Evolutionary conservation across 208 protist genomes (phyloP).

Genomic region (Trypanosoma platydactyli): DNA sequence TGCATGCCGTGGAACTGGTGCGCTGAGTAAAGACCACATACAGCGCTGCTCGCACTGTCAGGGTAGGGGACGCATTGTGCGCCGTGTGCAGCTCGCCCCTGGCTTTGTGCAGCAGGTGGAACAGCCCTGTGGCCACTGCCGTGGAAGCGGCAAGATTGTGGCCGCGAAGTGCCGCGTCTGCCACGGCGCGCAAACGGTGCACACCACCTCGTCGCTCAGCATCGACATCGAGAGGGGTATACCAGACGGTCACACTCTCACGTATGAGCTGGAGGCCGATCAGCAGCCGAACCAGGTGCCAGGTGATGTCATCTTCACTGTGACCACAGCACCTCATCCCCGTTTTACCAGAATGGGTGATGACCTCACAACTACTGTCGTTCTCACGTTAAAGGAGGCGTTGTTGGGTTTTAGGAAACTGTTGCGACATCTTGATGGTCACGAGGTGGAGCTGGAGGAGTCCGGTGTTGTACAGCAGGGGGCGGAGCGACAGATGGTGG

Average conservation of each 20-base stretch:
- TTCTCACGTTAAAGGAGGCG: constrained; percentile 72
- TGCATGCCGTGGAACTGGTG: constrained; percentile 47
- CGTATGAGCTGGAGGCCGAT: constrained; percentile 54
- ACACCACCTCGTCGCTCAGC: constrained; percentile 31
- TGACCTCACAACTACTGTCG: constrained; percentile 54
- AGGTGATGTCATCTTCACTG: constrained; percentile 55
- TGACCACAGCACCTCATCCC: constrained; percentile 41
- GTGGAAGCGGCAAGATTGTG: constrained; percentile 64
- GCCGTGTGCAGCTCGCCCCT: constrained; percentile 39
- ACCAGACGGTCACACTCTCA: constrained; percentile 43
- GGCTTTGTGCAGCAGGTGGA: constrained; percentile 56
- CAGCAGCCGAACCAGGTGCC: constrained; percentile 53
- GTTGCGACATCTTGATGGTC: constrained; percentile 76
- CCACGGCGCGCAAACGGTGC: constrained; percentile 44
- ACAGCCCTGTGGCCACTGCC: constrained; percentile 70
- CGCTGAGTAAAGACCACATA: constrained; percentile 31
- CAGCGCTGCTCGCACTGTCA: constrained; percentile 39
- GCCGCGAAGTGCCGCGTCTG: constrained; percentile 59
- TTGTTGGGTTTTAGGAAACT: constrained; percentile 75
- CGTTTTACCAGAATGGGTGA: constrained; percentile 55
- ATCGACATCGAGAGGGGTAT: constrained; percentile 58
- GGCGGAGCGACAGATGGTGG: constrained; percentile 27
- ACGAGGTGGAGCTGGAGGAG: constrained; percentile 40
- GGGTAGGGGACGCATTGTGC: constrained; percentile 36
- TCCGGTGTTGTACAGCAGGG: constrained; percentile 48